A percentile compares a stretch with the other conserved stretches of the same genome.
Evolutionary conservation across 169 alveolate genomes (phyloP).

Genomic region (Plasmodium vinckei): DNA sequence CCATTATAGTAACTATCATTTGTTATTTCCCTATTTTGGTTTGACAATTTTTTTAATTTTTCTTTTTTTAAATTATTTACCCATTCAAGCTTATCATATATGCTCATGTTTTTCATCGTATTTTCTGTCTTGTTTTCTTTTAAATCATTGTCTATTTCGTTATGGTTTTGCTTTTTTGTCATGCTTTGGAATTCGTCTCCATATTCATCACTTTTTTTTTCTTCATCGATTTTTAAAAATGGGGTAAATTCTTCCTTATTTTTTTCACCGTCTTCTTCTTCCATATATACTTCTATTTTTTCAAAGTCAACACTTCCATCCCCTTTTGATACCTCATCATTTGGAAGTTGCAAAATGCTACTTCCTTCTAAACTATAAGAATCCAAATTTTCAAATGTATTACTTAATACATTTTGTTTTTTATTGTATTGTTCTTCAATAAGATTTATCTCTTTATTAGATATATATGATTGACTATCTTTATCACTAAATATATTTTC

Average conservation of each 20-base stretch:
- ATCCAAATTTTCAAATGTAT: background rate
- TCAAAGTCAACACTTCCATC: too few relatives aligned
- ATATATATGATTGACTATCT: background rate
- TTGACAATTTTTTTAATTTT: background rate
- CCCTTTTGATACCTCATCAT: background rate
- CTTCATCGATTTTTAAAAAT: too few relatives aligned
- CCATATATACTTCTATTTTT: too few relatives aligned
- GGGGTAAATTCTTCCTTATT: too few relatives aligned
- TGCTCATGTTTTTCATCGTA: background rate
- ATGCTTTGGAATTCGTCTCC: too few relatives aligned
- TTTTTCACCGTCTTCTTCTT: too few relatives aligned
- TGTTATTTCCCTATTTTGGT: background rate
- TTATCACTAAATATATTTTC: background rate
- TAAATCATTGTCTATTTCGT: background rate
- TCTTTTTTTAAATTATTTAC: slow-evolving; percentile 33
- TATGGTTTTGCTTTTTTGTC: too few relatives aligned
- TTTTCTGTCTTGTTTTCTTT: background rate
- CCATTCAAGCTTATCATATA: slow-evolving; percentile 58
- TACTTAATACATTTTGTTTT: background rate
- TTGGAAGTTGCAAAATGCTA: background rate
- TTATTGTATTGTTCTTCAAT: too few relatives aligned
- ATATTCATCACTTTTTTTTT: too few relatives aligned
- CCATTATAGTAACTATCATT: slow-evolving; percentile 50
- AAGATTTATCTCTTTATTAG: too few relatives aligned
- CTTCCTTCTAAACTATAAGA: background rate